These are phyloP conservation scores for Sergeia podlipaevii DNA, from an alignment of 208 protist species.

Conservation along the genomic window DNA sequence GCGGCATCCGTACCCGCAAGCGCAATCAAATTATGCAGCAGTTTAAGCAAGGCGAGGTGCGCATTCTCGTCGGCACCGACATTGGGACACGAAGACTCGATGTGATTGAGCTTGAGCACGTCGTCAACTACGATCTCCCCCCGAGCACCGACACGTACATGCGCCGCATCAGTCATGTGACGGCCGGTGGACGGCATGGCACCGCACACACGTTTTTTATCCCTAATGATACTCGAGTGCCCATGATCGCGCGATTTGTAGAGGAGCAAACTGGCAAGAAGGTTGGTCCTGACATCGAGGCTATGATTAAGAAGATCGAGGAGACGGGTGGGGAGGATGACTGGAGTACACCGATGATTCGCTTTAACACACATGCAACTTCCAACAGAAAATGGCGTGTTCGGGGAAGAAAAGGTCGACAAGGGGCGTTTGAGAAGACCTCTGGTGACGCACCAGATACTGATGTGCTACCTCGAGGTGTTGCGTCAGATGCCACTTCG, in stretches of 20 bases:
- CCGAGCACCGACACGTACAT: constrained; percentile 96
- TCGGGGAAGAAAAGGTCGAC: constrained; percentile 18
- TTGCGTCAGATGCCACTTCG: too few relatives aligned
- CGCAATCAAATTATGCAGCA: constrained; percentile 63
- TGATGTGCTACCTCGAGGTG: too few relatives aligned
- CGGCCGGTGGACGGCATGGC: constrained; percentile 92
- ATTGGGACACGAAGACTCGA: constrained; percentile 93
- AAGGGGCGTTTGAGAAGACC: too few relatives aligned
- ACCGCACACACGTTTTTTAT: constrained; percentile 93
- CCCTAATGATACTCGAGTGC: constrained; percentile 49
- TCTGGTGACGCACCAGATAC: too few relatives aligned
- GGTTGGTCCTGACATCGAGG: constrained; percentile 24
- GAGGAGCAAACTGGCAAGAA: constrained; percentile 32
- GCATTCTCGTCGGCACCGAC: constrained; percentile 96
- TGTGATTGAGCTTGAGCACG: constrained; percentile 91
- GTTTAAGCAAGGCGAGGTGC: constrained; percentile 76
- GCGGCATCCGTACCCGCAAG: constrained; percentile 72
- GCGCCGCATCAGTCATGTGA: constrained; percentile 97
- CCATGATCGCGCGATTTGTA: constrained; percentile 52
- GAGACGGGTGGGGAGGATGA: constrained; percentile 21
- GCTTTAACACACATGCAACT: constrained; percentile 10
- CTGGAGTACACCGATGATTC: constrained; percentile 28
- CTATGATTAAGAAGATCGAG: constrained; percentile 18
- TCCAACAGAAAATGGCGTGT: constrained; percentile 30
- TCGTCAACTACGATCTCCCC: constrained; percentile 97